Evolutionary conservation across 352 stramenopile genomes (phyloP).

Genomic region (Blastocystis sp.): DNA sequence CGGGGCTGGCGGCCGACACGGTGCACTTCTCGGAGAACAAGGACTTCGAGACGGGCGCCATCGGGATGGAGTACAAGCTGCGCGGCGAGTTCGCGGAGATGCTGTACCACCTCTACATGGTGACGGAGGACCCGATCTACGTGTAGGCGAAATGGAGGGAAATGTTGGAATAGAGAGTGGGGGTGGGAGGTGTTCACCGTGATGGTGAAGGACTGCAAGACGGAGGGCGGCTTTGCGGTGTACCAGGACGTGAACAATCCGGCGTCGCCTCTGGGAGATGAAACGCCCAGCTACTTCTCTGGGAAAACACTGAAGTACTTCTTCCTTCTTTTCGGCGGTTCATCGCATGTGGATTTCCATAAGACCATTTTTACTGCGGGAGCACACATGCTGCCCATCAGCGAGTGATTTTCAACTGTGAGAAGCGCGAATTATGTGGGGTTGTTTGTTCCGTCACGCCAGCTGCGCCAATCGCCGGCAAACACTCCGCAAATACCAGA

Average conservation of each 20-base stretch:
- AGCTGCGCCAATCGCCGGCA: neutral
- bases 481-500: neutral
- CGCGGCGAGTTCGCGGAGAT: conserved; percentile 83
- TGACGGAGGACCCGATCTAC: conserved; percentile 80
- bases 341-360: conserved; percentile 77
- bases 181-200: conserved; percentile 79
- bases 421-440: conserved; percentile 10
- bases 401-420: conserved; percentile 1
- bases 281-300: conserved; percentile 84
- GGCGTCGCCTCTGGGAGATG: conserved; percentile 71
- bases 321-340: conserved; percentile 81
- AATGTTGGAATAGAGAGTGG: conserved; percentile 72
- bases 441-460: conserved; percentile 1
- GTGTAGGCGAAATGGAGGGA: conserved; percentile 65
- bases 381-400: conserved; percentile 77
- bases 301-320: conserved; percentile 88
- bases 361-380: conserved; percentile 82
- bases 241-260: conserved; percentile 75
- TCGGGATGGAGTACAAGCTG: conserved; percentile 74
- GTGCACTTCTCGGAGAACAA: conserved; percentile 74
- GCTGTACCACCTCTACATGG: conserved; percentile 81
- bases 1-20: conserved; percentile 78
- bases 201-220: conserved; percentile 73
- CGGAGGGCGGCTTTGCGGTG: conserved; percentile 76
- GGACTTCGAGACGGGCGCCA: conserved; percentile 72